Base-by-base conservation (phyloP, 257 asterid genomes). In the Handroanthus guayacan region DNA sequence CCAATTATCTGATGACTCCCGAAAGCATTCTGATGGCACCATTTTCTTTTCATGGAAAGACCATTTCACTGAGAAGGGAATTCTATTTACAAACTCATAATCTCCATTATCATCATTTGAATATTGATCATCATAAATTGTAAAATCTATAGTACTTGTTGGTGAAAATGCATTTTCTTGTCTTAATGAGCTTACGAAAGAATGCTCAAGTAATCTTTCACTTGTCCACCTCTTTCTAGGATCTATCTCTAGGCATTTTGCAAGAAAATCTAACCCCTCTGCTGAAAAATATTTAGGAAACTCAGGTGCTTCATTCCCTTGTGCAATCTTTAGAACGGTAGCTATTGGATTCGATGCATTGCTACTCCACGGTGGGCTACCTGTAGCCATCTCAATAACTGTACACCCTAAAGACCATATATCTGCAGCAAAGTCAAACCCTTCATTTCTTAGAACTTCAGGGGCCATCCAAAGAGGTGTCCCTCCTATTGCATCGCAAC, bases 401-500 rank as follows among this genome's bases (percentile, higher is more conserved):
- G 92, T 86, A 45, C 95, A 87, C 1, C 91, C 95, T n/a, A 87
- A 69, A 2, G 95, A 89, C 95, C 95, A 89, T 0, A 87, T 87
- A 78, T 87, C 91, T 0, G 90, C 83, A 3, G 84, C 73, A n/a
- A 71, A 80, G 31, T 62, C 84, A 13, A 83, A 2, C 50, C 71
- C 67, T 44, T 84, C 86, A 25, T 79, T 75, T 50, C 88, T 83
- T 13, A 89, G 31, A 0, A 80, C 86, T 58, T 89, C 95, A 0
- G 95, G 95, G 47, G 92, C 92, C 92, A 89, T 89, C 95, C 95
- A 87, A 3, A 89, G 72, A 18, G 92, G 95, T 1, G 90, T 87
- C 36, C 95, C 95, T 17, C 88, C 92, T 1, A 82, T 57, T 6
- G 70, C 77, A 5, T 52, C 12, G 14, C 60, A 52, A 1, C 54